phyloP scores from a whole-genome alignment of 768 basidiomycete species.

The Multifurca ochricompacta region DNA sequence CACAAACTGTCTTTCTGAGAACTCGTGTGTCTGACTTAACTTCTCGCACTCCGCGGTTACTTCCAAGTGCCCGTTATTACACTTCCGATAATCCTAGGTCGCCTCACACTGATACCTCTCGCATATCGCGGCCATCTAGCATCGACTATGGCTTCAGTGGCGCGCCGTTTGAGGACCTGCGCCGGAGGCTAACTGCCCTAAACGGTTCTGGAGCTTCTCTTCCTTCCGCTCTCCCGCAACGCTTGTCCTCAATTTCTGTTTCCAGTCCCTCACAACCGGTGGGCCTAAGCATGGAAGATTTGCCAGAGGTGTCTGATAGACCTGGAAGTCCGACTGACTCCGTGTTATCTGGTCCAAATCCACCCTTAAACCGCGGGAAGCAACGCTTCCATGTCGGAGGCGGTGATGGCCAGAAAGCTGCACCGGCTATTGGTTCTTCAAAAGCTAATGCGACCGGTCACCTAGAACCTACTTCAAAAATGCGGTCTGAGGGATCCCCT shows the following conservation, averaged over 20 bases:
- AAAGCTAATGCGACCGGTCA: constrained; percentile 77
- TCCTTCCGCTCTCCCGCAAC: constrained; percentile 35
- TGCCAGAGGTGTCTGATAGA: constrained; percentile 39
- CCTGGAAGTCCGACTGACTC: constrained; percentile 81
- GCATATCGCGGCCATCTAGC: constrained; percentile 41
- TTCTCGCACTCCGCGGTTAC: constrained; percentile 31
- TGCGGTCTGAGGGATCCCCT: constrained; percentile 57
- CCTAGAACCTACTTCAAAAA: constrained; percentile 66
- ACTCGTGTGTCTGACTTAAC: constrained; percentile 38
- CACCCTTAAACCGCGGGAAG: constrained; percentile 46
- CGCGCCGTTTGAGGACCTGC: constrained; percentile 71
- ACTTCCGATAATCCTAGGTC: constrained; percentile 35
- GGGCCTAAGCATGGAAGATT: constrained; percentile 21
- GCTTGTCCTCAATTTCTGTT: constrained; percentile 24
- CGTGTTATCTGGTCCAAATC: constrained; percentile 62
- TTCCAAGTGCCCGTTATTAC: constrained; percentile 34
- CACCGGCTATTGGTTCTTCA: constrained; percentile 83
- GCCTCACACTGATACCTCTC: constrained; percentile 43
- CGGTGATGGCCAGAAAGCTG: constrained; percentile 75
- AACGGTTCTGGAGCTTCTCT: constrained; percentile 67
- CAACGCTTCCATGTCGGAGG: constrained; percentile 65
- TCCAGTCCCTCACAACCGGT: constrained; percentile 24
- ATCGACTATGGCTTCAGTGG: constrained; percentile 39
- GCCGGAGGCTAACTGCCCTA: constrained; percentile 64
- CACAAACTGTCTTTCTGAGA: constrained; percentile 85